Evolutionary conservation across 306 rosid genomes (phyloP).

Genomic region (Pachyrhizus erosus): DNA sequence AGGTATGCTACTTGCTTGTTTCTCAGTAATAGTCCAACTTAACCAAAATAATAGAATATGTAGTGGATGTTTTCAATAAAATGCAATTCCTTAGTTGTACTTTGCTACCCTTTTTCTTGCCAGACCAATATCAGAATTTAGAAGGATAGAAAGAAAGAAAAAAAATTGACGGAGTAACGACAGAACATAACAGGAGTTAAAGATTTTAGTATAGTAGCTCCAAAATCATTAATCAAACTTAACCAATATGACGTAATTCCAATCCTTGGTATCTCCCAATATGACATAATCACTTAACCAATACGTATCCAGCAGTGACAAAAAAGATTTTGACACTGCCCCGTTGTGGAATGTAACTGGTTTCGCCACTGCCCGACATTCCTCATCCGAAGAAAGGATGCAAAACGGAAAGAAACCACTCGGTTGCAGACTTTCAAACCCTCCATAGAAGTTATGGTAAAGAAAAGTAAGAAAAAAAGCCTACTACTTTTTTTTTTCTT

Average conservation of each 20-base stretch:
- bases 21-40: neutral
- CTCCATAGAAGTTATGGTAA: neutral
- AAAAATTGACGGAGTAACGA: neutral
- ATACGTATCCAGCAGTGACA: slow-evolving; percentile 3
- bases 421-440: neutral
- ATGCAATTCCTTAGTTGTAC: neutral
- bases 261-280: neutral
- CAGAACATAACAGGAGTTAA: neutral
- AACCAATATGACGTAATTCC: slow-evolving; percentile 8
- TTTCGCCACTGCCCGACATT: neutral
- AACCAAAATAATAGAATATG: neutral
- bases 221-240: slow-evolving; percentile 20
- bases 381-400: slow-evolving; percentile 30
- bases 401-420: slow-evolving; percentile 26
- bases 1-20: slow-evolving; percentile 3
- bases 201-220: neutral
- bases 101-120: neutral
- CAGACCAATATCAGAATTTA: slow-evolving; percentile 16
- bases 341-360: slow-evolving; percentile 17
- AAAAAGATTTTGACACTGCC: slow-evolving; percentile 29
- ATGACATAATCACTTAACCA: neutral
- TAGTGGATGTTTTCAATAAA: neutral
- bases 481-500: neutral
- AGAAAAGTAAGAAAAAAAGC: neutral
- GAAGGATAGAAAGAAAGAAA: neutral